phyloP scores from a whole-genome alignment of 73 alveolate species.

The Paramecium sonneborni region DNA sequence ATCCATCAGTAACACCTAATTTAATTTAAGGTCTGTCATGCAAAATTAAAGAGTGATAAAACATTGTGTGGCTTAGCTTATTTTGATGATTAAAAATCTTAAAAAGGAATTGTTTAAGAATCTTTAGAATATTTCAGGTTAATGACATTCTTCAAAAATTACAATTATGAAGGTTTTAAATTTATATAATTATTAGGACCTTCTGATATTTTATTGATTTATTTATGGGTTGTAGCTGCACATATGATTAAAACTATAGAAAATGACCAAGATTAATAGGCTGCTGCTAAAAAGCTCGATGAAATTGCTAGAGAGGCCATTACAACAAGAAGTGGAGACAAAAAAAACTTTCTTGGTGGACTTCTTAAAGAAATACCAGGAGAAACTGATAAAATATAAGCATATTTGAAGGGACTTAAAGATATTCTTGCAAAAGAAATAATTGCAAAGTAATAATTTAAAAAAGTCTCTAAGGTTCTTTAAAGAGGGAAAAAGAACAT shows the following conservation, averaged over 20 bases:
- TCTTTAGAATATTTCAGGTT: constrained; percentile 31
- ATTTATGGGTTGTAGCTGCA: constrained; percentile 49
- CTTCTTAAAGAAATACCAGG: constrained; percentile 4
- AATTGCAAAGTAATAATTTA: neutral
- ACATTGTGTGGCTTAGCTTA: constrained; percentile 39
- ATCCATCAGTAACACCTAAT: neutral
- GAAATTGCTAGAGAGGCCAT: constrained; percentile 29
- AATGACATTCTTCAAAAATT: constrained; percentile 45
- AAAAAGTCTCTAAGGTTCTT: neutral
- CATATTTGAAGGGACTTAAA: constrained; percentile 3
- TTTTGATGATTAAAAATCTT: neutral
- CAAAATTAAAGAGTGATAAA: constrained; percentile 5
- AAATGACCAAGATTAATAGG: neutral
- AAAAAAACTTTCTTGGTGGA: constrained; percentile 49
- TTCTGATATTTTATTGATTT: constrained; percentile 17
- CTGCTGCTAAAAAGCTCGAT: constrained; percentile 10
- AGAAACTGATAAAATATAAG: neutral
- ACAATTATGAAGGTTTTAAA: constrained; percentile 27
- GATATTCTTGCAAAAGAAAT: constrained; percentile 24
- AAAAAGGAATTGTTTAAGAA: neutral
- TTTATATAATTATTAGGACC: neutral
- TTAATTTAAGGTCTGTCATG: constrained; percentile 43
- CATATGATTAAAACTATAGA: constrained; percentile 34
- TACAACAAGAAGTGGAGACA: constrained; percentile 3
- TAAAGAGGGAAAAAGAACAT: neutral